Percentiles rank a stretch among this genome's conserved stretches.
phyloP scores from a whole-genome alignment of 208 protist species.

The Trypanosoma vivax region DNA sequence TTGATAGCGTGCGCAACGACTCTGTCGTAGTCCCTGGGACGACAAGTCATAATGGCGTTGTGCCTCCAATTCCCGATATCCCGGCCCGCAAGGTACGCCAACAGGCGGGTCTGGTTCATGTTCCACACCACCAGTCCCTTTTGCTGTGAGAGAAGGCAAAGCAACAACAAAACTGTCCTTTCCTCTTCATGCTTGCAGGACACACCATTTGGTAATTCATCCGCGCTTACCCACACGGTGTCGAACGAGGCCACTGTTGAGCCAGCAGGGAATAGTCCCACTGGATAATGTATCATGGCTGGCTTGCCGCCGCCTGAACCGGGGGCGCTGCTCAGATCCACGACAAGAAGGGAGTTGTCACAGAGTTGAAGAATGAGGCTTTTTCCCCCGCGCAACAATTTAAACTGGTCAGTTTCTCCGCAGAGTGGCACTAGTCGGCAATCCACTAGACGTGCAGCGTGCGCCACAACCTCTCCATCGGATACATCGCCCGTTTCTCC shows the following conservation, averaged over 20 bases:
- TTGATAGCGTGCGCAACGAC: neutral
- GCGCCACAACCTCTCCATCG: constrained; percentile 27
- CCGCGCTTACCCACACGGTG: constrained; percentile 41
- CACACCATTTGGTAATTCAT: neutral
- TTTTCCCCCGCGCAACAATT: constrained; percentile 52
- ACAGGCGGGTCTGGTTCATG: constrained; percentile 52
- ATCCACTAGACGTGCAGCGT: constrained; percentile 52
- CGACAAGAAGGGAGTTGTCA: constrained; percentile 54
- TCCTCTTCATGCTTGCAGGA: constrained; percentile 5
- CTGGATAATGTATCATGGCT: constrained; percentile 43
- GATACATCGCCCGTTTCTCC: neutral
- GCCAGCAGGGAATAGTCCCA: constrained; percentile 59
- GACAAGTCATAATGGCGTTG: constrained; percentile 1
- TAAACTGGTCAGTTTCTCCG: constrained; percentile 21
- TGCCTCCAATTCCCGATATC: constrained; percentile 2
- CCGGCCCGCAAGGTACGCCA: constrained; percentile 1
- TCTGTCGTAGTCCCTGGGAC: neutral
- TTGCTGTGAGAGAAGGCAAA: constrained; percentile 45
- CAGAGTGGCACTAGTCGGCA: constrained; percentile 39
- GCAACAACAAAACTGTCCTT: constrained; percentile 35
- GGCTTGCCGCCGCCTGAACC: constrained; percentile 27
- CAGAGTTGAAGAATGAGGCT: constrained; percentile 64
- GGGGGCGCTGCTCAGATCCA: constrained; percentile 53
- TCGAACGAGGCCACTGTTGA: constrained; percentile 46
- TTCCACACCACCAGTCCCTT: constrained; percentile 73